Evolutionary conservation across 108 stramenopile species (phyloP), one percentile per base, ranked within the genome.

Genomic region (Nitzschia putrida): DNA sequence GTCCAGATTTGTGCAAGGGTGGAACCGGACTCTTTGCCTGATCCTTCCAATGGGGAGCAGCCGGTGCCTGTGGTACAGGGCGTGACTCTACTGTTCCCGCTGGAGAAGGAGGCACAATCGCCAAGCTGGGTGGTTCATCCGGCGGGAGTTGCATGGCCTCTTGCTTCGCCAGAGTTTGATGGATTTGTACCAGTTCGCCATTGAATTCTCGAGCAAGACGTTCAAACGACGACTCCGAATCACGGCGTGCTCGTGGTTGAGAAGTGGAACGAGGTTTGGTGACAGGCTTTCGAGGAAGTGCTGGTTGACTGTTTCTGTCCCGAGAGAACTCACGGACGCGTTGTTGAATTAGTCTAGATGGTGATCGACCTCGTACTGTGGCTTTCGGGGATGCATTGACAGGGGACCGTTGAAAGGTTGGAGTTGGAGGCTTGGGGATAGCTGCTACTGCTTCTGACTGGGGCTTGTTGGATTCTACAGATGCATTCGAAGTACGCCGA

Each of bases 281-380:
- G 11, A 29, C 12, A 13, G 34, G 38, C 29, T 25, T 21, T 7
- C 29, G 64, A 29, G 29, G 49, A 22, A 22, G 13, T n/a, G 61
- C 12, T 42, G 56, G 38, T 26, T 68, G 68, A 34, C 29, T 34
- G 3, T 34, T 34, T 34, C 4, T 34, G 29, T 34, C 29, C 29
- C 29, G 29, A 45, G 68, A 68, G 16, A 68, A 73, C 37, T 63
- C 63, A 39, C 44, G 53, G 16, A 59, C 45, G 29, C 72, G 63
- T 3, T 73, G 61, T 20, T 64, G 53, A 55, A 73, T 57, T 2
- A 73, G 38, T 41, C 58, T 57, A 18, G 72, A 73, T 41, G 61
- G 71, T 20, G 71, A 24, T 16, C 71, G 57, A 20, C 52, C 34
- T 25, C 39, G 18, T 6, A 6, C 47, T 18, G 18, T 49, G 2